Evolutionary conservation across 2,329 filamentous ascomycete genomes (phyloP).

Genomic region (Thelonectria discophora): DNA sequence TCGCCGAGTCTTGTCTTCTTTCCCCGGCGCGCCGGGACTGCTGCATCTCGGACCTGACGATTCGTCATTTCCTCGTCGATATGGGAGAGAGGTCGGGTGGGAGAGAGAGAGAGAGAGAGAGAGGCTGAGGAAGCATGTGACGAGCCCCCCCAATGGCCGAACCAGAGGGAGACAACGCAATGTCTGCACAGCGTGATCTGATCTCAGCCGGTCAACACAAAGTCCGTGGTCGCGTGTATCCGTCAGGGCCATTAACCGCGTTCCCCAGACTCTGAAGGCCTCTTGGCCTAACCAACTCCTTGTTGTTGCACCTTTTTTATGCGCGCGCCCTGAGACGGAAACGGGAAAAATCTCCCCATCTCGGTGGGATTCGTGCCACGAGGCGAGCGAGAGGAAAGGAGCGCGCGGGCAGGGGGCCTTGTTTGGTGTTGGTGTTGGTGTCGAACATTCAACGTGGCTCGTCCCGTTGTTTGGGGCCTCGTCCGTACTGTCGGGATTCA

Average conservation of each 20-base stretch:
- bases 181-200: not conserved
- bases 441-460: too few relatives aligned
- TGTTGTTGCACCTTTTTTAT: not conserved
- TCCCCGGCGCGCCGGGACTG: too few relatives aligned
- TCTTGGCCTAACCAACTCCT: not conserved
- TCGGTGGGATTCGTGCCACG: not conserved
- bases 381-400: not conserved
- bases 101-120: too few relatives aligned
- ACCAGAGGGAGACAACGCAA: not conserved
- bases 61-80: not conserved
- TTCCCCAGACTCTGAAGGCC: not conserved
- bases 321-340: constrained; percentile 1
- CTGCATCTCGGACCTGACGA: constrained; percentile 17
- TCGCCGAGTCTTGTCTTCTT: constrained; percentile 20
- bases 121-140: too few relatives aligned
- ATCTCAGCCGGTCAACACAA: not conserved
- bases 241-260: not conserved
- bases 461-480: too few relatives aligned
- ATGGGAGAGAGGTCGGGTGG: too few relatives aligned
- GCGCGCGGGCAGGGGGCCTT: too few relatives aligned
- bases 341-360: too few relatives aligned
- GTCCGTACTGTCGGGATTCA: too few relatives aligned
- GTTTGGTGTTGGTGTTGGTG: too few relatives aligned
- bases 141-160: not conserved
- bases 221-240: too few relatives aligned